Evolutionary conservation across 495 filamentous ascomycete species (phyloP).

Genomic region (Aspergillus saccharolyticus): DNA sequence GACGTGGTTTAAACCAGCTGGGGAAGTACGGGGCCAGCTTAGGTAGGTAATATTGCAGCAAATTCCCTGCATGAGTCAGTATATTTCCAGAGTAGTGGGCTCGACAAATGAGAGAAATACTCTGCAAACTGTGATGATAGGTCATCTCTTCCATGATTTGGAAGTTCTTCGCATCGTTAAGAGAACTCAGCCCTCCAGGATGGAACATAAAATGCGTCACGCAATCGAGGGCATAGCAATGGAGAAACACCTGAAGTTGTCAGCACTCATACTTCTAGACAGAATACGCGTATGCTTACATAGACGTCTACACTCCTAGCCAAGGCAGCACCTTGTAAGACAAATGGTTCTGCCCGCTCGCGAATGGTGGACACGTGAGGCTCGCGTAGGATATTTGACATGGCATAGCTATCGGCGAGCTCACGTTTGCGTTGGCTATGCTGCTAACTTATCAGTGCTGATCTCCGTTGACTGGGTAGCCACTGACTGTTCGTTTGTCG

Average conservation of each 20-base stretch:
- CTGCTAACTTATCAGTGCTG: slow-evolving; percentile 28
- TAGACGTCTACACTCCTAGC: slow-evolving; percentile 51
- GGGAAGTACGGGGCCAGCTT: slow-evolving; percentile 25
- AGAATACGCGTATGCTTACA: slow-evolving; percentile 31
- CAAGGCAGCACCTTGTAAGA: slow-evolving; percentile 41
- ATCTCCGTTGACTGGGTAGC: background rate
- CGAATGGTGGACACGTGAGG: slow-evolving; percentile 49
- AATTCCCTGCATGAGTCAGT: slow-evolving; percentile 32
- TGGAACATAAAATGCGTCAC: slow-evolving; percentile 62
- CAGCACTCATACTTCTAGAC: background rate
- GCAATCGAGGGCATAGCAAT: slow-evolving; percentile 63
- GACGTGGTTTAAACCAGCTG: slow-evolving; percentile 22
- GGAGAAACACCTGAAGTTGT: slow-evolving; percentile 31
- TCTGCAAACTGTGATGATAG: slow-evolving; percentile 59
- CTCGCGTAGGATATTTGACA: slow-evolving; percentile 55
- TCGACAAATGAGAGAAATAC: slow-evolving; percentile 36
- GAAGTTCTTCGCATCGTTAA: slow-evolving; percentile 44
- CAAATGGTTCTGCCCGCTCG: slow-evolving; percentile 48
- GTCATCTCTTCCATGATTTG: slow-evolving; percentile 61
- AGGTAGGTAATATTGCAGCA: slow-evolving; percentile 24
- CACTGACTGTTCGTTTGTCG: slow-evolving; percentile 47
- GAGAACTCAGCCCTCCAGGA: slow-evolving; percentile 53
- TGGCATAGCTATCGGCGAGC: slow-evolving; percentile 61
- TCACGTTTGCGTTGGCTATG: slow-evolving; percentile 56
- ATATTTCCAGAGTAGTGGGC: slow-evolving; percentile 23